A percentile compares a stretch with the other conserved stretches of the same genome.
These are phyloP conservation scores for Meyerozyma elateridarum DNA, from an alignment of 1,139 yeast species.

Conservation along the genomic window DNA sequence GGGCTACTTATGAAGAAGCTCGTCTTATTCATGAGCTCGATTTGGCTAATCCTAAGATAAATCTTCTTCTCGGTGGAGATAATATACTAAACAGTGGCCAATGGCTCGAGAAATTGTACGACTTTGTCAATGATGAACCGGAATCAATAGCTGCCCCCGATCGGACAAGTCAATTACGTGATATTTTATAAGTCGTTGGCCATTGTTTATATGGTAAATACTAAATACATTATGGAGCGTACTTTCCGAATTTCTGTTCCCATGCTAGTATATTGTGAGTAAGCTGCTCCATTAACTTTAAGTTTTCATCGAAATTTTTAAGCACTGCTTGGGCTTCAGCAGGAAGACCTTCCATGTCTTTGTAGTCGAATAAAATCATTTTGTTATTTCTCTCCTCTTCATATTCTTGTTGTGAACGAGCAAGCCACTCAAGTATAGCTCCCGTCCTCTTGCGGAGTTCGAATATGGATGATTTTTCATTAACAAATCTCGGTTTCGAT, in stretches of 20 bases:
- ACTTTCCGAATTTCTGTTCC: constrained; percentile 71
- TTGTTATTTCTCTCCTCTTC: constrained; percentile 64
- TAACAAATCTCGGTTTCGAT: constrained; percentile 79
- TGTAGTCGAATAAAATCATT: constrained; percentile 38
- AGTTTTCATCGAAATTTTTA: constrained; percentile 52
- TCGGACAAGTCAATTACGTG: constrained; percentile 22
- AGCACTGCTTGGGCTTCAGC: constrained; percentile 35
- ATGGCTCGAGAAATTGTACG: constrained; percentile 41
- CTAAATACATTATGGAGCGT: constrained; percentile 30
- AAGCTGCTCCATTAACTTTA: constrained; percentile 61
- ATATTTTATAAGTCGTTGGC: constrained; percentile 19
- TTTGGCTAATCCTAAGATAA: constrained; percentile 43
- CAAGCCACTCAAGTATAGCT: constrained; percentile 86
- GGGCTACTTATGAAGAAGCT: constrained; percentile 89
- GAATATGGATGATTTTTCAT: constrained; percentile 62
- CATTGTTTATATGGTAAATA: background rate
- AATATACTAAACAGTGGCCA: constrained; percentile 53
- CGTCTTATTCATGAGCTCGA: constrained; percentile 74
- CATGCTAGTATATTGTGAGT: constrained; percentile 66
- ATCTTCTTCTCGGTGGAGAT: constrained; percentile 73
- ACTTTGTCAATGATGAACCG: constrained; percentile 17
- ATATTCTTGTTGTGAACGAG: constrained; percentile 77
- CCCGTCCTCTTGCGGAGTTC: constrained; percentile 87
- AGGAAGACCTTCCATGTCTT: constrained; percentile 13
- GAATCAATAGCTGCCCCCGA: constrained; percentile 12